A percentile compares a stretch with the other conserved stretches of the same genome.
phyloP scores from a whole-genome alignment of 352 stramenopile genomes.

The Globisporangium middletonii region DNA sequence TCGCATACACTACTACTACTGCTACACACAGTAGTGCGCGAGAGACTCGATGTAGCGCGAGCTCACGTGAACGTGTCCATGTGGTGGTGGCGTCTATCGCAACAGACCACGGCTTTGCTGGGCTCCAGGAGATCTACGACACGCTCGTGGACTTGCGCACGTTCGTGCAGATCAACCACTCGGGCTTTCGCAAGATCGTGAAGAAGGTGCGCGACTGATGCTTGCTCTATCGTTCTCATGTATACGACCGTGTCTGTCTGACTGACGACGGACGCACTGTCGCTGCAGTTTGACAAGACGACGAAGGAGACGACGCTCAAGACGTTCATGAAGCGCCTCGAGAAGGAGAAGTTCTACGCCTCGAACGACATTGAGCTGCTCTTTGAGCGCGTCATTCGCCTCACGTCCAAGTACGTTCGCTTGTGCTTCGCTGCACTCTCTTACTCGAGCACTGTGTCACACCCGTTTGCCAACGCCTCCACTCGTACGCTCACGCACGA shows the following conservation, averaged over 20 bases:
- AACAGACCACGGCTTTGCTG: constrained; percentile 68
- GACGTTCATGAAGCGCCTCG: constrained; percentile 77
- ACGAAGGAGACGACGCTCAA: constrained; percentile 61
- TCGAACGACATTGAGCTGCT: constrained; percentile 75
- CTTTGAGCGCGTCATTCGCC: constrained; percentile 67
- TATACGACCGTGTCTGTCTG: not conserved
- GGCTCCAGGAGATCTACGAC: constrained; percentile 87
- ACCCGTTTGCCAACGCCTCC: too few species aligned
- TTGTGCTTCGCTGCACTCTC: constrained; percentile 4
- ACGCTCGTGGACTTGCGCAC: constrained; percentile 85
- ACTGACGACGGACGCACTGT: not conserved
- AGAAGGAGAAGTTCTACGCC: constrained; percentile 72
- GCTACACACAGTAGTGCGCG: not conserved
- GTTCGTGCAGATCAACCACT: constrained; percentile 91
- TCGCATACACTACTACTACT: not conserved
- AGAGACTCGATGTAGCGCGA: not conserved
- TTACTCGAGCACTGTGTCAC: not conserved
- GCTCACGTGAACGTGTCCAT: not conserved
- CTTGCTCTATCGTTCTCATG: too few species aligned
- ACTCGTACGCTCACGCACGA: not conserved
- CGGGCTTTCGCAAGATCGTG: constrained; percentile 91
- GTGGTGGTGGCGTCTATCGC: not conserved
- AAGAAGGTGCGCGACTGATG: constrained; percentile 63
- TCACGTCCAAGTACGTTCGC: constrained; percentile 66
- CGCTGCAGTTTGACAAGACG: constrained; percentile 87